Conservation (phyloP, 23 red algal genomes). For the Gracilaria domingensis region DNA sequence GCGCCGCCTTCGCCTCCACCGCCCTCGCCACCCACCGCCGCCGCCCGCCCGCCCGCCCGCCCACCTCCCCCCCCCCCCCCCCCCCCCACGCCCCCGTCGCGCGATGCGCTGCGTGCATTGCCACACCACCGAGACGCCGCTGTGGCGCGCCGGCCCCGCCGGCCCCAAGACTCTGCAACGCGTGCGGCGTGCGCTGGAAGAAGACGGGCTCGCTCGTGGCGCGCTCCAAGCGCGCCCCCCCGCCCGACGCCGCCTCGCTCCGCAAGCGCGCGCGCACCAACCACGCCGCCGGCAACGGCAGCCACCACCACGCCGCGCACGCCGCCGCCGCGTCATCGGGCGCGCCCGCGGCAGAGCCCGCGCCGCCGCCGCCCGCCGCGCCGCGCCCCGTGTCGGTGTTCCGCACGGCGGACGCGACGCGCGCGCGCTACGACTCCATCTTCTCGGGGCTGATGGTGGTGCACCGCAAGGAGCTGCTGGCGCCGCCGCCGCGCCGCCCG, state of each 20-base stretch:
- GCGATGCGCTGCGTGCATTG: conserved; percentile 79
- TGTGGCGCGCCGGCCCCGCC: conserved; percentile 90
- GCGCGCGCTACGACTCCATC: conserved; percentile 50
- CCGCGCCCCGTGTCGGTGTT: conserved; percentile 43
- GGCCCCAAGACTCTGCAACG: conserved; percentile 99
- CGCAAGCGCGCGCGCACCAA: conserved; percentile 42
- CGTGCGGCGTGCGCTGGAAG: conserved; percentile 84
- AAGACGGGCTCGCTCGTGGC: conserved; percentile 67
- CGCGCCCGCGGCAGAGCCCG: neutral
- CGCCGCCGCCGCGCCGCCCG: neutral
- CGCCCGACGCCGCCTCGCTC: neutral
- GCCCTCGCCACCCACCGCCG: neutral
- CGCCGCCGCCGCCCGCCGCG: neutral
- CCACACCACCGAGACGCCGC: conserved; percentile 89
- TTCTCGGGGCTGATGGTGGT: conserved; percentile 70
- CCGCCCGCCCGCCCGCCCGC: neutral
- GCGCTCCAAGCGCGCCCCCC: conserved; percentile 49
- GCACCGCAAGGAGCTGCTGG: conserved; percentile 15
- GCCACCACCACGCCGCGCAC: conserved; percentile 7
- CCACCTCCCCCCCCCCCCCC: conserved; percentile 8
- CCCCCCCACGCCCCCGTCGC: neutral
- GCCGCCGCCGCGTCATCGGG: neutral
- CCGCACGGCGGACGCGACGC: conserved; percentile 34
- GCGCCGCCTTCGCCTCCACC: neutral
- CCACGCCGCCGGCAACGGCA: neutral